Percentiles rank a stretch among this genome's conserved stretches.
Evolutionary conservation across 129 eudicot species (phyloP).

Genomic region (Flaveria brownii): DNA sequence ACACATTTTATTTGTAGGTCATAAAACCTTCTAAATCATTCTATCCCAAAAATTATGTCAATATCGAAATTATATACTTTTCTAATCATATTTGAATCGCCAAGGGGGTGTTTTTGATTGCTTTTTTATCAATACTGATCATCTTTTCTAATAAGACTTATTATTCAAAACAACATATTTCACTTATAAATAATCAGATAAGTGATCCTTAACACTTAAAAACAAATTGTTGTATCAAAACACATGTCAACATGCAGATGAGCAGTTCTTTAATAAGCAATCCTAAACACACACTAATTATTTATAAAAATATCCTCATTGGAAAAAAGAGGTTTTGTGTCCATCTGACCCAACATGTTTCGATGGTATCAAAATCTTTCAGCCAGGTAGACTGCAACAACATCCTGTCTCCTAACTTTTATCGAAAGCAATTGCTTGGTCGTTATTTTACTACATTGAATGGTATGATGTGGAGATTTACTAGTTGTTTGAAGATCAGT

Average conservation of each 20-base stretch:
- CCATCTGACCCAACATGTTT: neutral
- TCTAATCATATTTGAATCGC: neutral
- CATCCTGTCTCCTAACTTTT: conserved; percentile 4
- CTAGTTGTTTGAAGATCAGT: neutral
- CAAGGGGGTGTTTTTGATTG: neutral
- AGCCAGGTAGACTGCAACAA: neutral
- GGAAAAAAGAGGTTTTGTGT: neutral
- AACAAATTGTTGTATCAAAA: neutral
- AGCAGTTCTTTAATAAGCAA: neutral
- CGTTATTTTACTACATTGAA: neutral
- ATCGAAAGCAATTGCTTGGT: neutral
- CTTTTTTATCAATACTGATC: neutral
- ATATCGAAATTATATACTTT: neutral
- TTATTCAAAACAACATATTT: neutral
- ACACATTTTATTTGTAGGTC: neutral
- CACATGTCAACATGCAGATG: neutral
- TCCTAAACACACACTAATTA: neutral
- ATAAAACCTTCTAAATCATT: neutral
- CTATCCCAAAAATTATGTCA: neutral
- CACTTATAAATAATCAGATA: neutral
- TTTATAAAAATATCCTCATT: neutral
- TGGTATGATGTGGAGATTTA: conserved; percentile 7
- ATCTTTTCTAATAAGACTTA: neutral
- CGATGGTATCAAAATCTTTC: neutral
- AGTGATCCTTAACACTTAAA: neutral